These are phyloP conservation scores for Cytospora paraplurivora DNA, from an alignment of 2,329 filamentous ascomycete species.

Conservation along the genomic window DNA sequence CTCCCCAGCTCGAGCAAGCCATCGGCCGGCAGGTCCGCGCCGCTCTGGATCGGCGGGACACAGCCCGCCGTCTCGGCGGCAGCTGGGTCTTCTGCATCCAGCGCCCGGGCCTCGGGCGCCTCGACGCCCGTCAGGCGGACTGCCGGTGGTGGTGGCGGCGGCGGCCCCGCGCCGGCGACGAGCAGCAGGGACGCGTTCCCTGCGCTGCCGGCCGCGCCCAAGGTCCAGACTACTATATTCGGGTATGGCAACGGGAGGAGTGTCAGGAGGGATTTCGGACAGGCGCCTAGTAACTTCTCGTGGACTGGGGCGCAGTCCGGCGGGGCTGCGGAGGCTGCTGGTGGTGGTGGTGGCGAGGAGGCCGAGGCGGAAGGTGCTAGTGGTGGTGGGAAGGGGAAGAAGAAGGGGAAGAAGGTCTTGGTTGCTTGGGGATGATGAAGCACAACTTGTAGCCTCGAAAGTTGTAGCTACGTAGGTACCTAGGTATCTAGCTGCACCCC, in stretches of 20 bases:
- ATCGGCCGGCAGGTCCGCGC: slow-evolving; percentile 3
- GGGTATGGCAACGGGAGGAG: slow-evolving; percentile 56
- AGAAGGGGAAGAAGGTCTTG: slow-evolving; percentile 63
- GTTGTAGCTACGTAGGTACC: too few species aligned
- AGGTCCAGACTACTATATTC: slow-evolving; percentile 63
- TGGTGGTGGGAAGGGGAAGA: slow-evolving; percentile 49
- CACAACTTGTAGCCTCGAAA: too few species aligned
- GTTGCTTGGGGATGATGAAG: slow-evolving; percentile 58
- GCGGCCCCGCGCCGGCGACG: slow-evolving; percentile 24
- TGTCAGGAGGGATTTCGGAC: slow-evolving; percentile 57
- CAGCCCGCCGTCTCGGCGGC: slow-evolving; percentile 4
- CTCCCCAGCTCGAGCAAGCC: slow-evolving; percentile 38
- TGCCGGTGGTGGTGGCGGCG: slow-evolving; percentile 16
- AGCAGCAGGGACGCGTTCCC: slow-evolving; percentile 70
- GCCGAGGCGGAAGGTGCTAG: slow-evolving; percentile 35
- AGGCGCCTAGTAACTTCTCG: slow-evolving; percentile 50
- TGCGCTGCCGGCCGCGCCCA: slow-evolving; percentile 77
- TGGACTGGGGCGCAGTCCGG: slow-evolving; percentile 46
- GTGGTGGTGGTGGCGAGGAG: slow-evolving; percentile 31
- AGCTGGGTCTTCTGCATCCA: neutral
- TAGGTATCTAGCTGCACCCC: too few species aligned
- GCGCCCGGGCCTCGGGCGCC: slow-evolving; percentile 6
- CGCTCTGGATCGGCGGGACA: slow-evolving; percentile 32
- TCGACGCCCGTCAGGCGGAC: slow-evolving; percentile 16
- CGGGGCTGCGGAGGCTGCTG: slow-evolving; percentile 31